Conservation (phyloP, 2,329 filamentous ascomycete species). For the Karstenula rhodostoma region DNA sequence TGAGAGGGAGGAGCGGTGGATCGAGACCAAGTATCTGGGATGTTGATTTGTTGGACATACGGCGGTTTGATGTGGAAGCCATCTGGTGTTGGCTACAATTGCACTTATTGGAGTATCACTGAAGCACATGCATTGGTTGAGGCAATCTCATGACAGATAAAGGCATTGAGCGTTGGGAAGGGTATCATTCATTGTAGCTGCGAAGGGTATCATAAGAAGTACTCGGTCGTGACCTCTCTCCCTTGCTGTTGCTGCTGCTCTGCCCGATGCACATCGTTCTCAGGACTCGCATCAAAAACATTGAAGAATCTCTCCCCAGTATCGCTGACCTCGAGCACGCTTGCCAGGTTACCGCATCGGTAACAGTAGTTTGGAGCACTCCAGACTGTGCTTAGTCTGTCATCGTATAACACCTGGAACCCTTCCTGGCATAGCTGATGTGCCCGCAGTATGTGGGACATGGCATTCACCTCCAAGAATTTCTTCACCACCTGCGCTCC, state of each 20-base stretch:
- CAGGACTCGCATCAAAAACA: constrained; percentile 94
- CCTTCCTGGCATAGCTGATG: constrained; percentile 98
- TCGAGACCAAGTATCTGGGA: constrained; percentile 89
- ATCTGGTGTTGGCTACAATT: background rate
- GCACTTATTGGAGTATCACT: background rate
- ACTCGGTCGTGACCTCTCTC: constrained; percentile 74
- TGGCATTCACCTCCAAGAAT: constrained; percentile 95
- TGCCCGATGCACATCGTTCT: constrained; percentile 86
- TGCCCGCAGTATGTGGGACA: constrained; percentile 97
- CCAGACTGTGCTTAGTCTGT: constrained; percentile 95
- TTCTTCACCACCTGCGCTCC: constrained; percentile 98
- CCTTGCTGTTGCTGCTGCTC: constrained; percentile 81
- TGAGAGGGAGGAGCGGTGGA: constrained; percentile 86
- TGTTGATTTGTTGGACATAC: constrained; percentile 61
- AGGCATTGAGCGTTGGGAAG: background rate
- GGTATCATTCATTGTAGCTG: constrained; percentile 14
- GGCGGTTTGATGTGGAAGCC: background rate
- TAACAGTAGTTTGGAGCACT: constrained; percentile 83
- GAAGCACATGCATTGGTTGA: constrained; percentile 2
- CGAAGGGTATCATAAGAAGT: constrained; percentile 66
- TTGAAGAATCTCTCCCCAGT: constrained; percentile 95
- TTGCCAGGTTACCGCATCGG: constrained; percentile 95
- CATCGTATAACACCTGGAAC: constrained; percentile 95
- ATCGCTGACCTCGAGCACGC: constrained; percentile 94
- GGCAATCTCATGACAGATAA: background rate